Evolutionary conservation across 1,284 basidiomycete species (phyloP), one percentile per base, ranked within the genome.

Genomic region (Fomitopsis pinicola): DNA sequence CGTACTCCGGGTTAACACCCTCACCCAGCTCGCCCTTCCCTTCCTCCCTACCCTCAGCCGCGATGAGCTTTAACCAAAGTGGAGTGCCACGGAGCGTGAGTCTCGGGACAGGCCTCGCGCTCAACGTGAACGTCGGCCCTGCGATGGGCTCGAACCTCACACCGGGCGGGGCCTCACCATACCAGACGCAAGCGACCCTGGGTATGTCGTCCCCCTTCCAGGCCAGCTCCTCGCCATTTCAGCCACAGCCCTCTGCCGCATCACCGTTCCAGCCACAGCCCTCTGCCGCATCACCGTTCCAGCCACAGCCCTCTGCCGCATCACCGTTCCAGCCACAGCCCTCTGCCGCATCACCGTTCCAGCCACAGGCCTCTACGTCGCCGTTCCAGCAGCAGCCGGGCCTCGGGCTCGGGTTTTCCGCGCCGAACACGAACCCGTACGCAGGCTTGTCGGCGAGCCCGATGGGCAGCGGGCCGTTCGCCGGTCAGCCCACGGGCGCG

Each of bases 1-100:
- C 68, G 10, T 73, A 69, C 66, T 63, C 64, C 48, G 66, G 64
- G 55, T 65, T 72, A 17, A 68, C 67, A 26, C 66, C 60, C 9
- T 67, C 62, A 59, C 65, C 73, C 1, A 65, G 58, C 42, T 65
- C 69, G n/a, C 66, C 70, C 7, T 72, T 71, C 61, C 67, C 67
- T 2, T 67, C 70, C n/a, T 62, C 69, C 22, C 59, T 56, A 8
- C 17, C 69, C 14, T 30, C 56, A 8, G 62, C 62, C 5, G 69
- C 55, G 22, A 64, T 67, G 1, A 67, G 66, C 17, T 50, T 59
- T n/a, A 64, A 63, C 52, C 64, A 65, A 5, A 66, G 67, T 0
- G 66, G 59, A 19, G 55, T 66, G 10, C 62, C 62, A 1, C 65
- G 69, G 17, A 72, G 70, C 55, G 66, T 71, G 67, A 71, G 72